Conservation (phyloP, 2,329 filamentous ascomycete genomes). For the Calonectria montana region DNA sequence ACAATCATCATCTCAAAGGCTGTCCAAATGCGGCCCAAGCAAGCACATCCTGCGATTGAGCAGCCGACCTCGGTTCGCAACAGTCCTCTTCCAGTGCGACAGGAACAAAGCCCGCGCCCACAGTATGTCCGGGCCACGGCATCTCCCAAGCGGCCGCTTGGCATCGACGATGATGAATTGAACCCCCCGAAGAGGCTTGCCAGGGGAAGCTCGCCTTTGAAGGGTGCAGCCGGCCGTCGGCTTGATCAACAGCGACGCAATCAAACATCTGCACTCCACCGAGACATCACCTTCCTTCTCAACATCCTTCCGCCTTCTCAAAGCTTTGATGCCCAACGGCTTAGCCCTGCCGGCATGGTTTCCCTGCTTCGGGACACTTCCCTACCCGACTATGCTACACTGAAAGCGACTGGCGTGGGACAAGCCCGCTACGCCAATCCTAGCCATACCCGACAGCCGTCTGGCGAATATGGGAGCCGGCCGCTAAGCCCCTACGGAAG, state of each 20-base stretch:
- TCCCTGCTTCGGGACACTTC: constrained; percentile 76
- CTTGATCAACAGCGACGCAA: constrained; percentile 81
- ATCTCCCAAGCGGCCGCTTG: constrained; percentile 72
- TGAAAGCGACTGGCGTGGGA: constrained; percentile 59
- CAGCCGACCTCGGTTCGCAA: constrained; percentile 57
- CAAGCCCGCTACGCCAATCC: constrained; percentile 50
- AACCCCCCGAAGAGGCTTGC: constrained; percentile 86
- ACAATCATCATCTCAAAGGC: constrained; percentile 85
- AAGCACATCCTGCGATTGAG: constrained; percentile 66
- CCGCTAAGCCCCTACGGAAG: constrained; percentile 62
- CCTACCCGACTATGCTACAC: constrained; percentile 70
- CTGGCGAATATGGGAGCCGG: constrained; percentile 57
- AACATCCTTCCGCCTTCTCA: constrained; percentile 80
- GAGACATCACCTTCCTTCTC: constrained; percentile 73
- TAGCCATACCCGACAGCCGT: constrained; percentile 54
- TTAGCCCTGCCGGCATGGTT: constrained; percentile 79
- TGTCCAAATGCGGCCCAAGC: constrained; percentile 78
- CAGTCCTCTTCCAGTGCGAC: constrained; percentile 54
- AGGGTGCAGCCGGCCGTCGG: constrained; percentile 87
- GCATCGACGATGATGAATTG: constrained; percentile 76
- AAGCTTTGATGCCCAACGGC: constrained; percentile 76
- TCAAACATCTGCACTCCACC: constrained; percentile 76
- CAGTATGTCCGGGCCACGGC: constrained; percentile 61
- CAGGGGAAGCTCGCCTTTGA: constrained; percentile 91
- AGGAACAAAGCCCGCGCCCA: constrained; percentile 58